A percentile compares a stretch with the other conserved stretches of the same genome.
phyloP scores from a whole-genome alignment of 176 grass and related monocot species.

The Aegilops tauschii region DNA sequence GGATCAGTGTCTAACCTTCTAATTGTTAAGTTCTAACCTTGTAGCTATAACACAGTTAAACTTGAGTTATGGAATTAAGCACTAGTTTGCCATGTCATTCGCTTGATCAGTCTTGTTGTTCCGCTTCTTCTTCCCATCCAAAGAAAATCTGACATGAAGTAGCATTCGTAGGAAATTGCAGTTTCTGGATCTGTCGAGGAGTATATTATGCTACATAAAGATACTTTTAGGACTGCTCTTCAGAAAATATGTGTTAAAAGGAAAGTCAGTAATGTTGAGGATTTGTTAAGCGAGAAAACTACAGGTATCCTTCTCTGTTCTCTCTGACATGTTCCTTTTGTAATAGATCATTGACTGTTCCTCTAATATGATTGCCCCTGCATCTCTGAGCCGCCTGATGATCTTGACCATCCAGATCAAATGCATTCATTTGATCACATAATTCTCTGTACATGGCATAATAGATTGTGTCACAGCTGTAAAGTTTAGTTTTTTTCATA shows the following conservation, averaged over 20 bases:
- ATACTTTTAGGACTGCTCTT: slow-evolving; percentile 51
- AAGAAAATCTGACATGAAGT: slow-evolving; percentile 25
- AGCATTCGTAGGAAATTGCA: slow-evolving; percentile 55
- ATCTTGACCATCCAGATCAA: slow-evolving; percentile 14
- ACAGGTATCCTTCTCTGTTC: slow-evolving; percentile 37
- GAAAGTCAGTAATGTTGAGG: slow-evolving; percentile 59
- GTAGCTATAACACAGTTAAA: background rate
- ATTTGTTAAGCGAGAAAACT: slow-evolving; percentile 48
- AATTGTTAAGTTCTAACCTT: background rate
- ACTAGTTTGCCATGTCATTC: background rate
- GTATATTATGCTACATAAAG: slow-evolving; percentile 66
- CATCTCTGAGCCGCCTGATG: background rate
- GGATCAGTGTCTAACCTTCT: background rate
- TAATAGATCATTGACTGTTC: background rate
- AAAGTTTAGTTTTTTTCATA: background rate
- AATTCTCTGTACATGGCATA: background rate
- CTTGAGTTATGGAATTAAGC: background rate
- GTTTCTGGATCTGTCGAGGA: slow-evolving; percentile 58
- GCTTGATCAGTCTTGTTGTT: background rate
- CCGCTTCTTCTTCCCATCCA: background rate
- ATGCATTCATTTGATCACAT: background rate
- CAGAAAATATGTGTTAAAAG: slow-evolving; percentile 58
- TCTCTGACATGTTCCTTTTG: slow-evolving; percentile 5
- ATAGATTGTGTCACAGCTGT: background rate
- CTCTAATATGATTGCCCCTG: background rate